A percentile compares a stretch with the other conserved stretches of the same genome.
These are phyloP conservation scores for Polysphondylium violaceum DNA, from an alignment of 78 protist genomes.

Conservation along the genomic window DNA sequence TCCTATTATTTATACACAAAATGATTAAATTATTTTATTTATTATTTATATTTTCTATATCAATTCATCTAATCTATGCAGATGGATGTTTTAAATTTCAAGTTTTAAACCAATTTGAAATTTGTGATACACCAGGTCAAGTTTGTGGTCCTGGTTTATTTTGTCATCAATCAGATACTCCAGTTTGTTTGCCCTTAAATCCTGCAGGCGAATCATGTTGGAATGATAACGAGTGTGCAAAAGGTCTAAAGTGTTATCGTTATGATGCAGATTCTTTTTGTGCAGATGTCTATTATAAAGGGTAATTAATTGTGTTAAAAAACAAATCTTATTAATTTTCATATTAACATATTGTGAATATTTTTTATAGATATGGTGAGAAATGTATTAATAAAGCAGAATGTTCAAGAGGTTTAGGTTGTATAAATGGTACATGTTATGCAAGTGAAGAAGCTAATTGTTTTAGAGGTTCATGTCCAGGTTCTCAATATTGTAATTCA, in stretches of 20 bases:
- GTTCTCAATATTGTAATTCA: conserved; percentile 3
- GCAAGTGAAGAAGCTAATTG: neutral
- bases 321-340: neutral
- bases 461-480: neutral
- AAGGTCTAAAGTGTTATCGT: conserved; percentile 17
- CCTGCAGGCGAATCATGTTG: neutral
- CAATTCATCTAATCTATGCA: neutral
- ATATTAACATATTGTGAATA: neutral
- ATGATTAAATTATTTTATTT: neutral
- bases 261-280: conserved; percentile 18
- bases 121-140: neutral
- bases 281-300: conserved; percentile 11
- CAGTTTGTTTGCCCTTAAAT: neutral
- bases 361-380: conserved; percentile 25
- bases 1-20: neutral
- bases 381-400: conserved; percentile 10
- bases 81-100: neutral
- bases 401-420: conserved; percentile 17
- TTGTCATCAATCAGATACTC: neutral
- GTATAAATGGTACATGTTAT: conserved; percentile 20
- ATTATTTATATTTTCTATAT: neutral
- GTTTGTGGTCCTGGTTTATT: neutral
- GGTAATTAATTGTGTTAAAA: conserved; percentile 12
- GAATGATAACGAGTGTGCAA: conserved; percentile 7
- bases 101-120: neutral